Evolutionary conservation across 139 green algal species (phyloP), one percentile per base, ranked within the genome.

Genomic region (Spirogloea muscicola): DNA sequence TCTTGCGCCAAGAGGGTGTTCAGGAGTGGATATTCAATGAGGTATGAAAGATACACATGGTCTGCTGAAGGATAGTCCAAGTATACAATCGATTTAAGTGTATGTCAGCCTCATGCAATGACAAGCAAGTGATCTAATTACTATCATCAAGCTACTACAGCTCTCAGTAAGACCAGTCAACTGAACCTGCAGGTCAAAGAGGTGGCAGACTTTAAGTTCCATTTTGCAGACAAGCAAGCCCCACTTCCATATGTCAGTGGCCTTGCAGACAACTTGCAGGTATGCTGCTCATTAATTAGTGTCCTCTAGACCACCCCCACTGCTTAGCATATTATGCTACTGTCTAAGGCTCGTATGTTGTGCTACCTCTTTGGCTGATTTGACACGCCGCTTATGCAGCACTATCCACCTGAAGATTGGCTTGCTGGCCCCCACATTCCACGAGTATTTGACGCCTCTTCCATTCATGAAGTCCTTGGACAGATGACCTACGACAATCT

Each of bases 191-290:
- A 76, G 68, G 51, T 68, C 29, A 18, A 27, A 55, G 49, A 16
- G 2, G 68, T 82, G 43, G 37, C 40, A 38, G 66, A 78, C 38
- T 80, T 92, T 61, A 80, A 84, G 34, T 96, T 96, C 76, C 64
- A 95, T 81, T 95, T 88, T 65, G 68, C 83, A 1, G 91, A 96
- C 79, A 93, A 92, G 83, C 41, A 67, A 31, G 42, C 70, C 1
- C 87, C 90, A 6, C 90, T 90, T 73, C 72, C 42, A 33, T 89
- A 90, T 55, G 82, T 77, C 21, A 87, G 84, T n/a, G 69, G 33
- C 29, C 80, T 96, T 10, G 51, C 88, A 2, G 60, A 58, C 9
- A 61, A 75, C n/a, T 89, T 96, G 87, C 88, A 91, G 36, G 68
- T 83, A 41, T 49, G 67, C 2, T 18, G 16, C 7, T 6, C 27